phyloP scores from a whole-genome alignment of 2,329 filamentous ascomycete genomes.

The Chaetomiaceae sp. region DNA sequence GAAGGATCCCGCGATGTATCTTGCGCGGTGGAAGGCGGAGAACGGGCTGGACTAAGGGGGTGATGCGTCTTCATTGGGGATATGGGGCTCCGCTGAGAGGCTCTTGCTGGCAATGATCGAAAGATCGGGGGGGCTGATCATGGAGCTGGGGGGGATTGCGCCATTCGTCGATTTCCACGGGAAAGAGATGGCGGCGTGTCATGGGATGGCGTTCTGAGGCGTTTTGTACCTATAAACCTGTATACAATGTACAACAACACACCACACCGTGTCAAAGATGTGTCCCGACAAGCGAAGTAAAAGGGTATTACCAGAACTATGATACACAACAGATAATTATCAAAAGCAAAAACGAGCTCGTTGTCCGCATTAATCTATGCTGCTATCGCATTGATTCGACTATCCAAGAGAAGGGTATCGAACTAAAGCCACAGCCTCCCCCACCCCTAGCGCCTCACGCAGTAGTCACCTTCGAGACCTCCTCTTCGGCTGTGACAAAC shows the following conservation, averaged over 20 bases:
- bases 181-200: not conserved
- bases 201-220: slow-evolving; percentile 11
- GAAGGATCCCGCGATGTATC: slow-evolving; percentile 57
- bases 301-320: no score
- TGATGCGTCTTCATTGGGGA: not conserved
- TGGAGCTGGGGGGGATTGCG: not conserved
- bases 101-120: no score
- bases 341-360: no score
- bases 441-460: no score
- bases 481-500: slow-evolving; percentile 51
- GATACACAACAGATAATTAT: no score
- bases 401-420: slow-evolving; percentile 11
- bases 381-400: not conserved
- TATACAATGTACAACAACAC: slow-evolving; percentile 1
- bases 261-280: not conserved
- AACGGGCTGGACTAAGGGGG: slow-evolving; percentile 55
- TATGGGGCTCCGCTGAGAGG: not conserved
- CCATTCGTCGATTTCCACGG: not conserved
- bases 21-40: slow-evolving; percentile 63
- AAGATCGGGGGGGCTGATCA: not conserved
- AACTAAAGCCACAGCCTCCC: not conserved
- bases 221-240: slow-evolving; percentile 5
- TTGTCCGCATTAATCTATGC: not conserved
- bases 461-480: slow-evolving; percentile 33
- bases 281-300: no score